Evolutionary conservation across 2,329 filamentous ascomycete genomes (phyloP).

Genomic region (Hansfordia pulvinata): DNA sequence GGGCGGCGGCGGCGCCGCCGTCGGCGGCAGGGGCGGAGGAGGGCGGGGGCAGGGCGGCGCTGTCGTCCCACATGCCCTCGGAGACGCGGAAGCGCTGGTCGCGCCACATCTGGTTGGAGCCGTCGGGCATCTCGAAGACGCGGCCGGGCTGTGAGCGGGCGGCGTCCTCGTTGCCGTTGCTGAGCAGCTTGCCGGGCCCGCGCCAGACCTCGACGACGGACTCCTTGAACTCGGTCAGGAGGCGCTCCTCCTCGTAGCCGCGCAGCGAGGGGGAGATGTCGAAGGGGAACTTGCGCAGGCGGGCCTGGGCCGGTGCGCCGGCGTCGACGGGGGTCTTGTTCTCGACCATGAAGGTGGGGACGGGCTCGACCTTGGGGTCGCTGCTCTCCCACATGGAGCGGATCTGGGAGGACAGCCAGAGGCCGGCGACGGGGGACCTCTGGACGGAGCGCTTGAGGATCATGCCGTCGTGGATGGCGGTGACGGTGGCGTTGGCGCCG

Average conservation of each 20-base stretch:
- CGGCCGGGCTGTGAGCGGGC: constrained; percentile 62
- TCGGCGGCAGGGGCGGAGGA: constrained; percentile 17
- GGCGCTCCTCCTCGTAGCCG: constrained; percentile 77
- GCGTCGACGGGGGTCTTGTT: constrained; percentile 85
- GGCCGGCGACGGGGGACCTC: constrained; percentile 71
- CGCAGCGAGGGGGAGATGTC: constrained; percentile 59
- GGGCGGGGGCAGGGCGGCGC: constrained; percentile 48
- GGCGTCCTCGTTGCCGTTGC: constrained; percentile 61
- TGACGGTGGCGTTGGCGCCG: constrained; percentile 76
- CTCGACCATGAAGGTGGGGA: constrained; percentile 77
- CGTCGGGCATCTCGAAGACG: constrained; percentile 94
- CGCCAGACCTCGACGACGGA: constrained; percentile 91
- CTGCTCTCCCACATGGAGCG: constrained; percentile 63
- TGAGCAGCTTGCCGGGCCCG: constrained; percentile 55
- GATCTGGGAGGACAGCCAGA: constrained; percentile 83
- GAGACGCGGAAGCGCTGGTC: constrained; percentile 74
- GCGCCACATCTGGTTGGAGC: constrained; percentile 90
- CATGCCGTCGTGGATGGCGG: constrained; percentile 87
- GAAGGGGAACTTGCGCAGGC: constrained; percentile 55
- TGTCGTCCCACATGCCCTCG: constrained; percentile 85
- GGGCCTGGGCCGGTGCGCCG: constrained; percentile 63
- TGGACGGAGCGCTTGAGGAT: constrained; percentile 83
- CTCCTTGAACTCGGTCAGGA: constrained; percentile 94
- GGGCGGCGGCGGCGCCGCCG: constrained; percentile 26
- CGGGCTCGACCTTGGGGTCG: constrained; percentile 57